Percentiles rank a stretch among this genome's conserved stretches.
Conservation (phyloP, 371 early-diverging fungal genomes). For the Coemansia sp. region DNA sequence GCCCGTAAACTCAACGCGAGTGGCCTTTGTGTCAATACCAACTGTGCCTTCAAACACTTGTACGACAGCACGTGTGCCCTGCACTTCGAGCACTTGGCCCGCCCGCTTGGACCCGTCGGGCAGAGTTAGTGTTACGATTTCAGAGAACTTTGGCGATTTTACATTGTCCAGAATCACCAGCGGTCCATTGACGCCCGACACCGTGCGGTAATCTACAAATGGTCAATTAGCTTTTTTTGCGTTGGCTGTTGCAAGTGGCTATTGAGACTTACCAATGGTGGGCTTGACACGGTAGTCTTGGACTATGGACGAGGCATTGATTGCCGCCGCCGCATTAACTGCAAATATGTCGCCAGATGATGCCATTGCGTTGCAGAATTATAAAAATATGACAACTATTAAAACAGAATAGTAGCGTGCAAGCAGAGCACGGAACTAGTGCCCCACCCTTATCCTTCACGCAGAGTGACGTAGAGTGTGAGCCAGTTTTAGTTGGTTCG, state of each 20-base stretch:
- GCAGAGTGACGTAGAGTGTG: no score
- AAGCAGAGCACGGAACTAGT: no score
- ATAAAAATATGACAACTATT: not conserved
- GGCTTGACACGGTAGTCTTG: slow-evolving; percentile 50
- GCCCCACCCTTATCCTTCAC: no score
- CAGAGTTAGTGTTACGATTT: slow-evolving; percentile 98
- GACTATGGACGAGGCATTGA: slow-evolving; percentile 46
- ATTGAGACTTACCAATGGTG: slow-evolving; percentile 30
- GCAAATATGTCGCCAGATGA: slow-evolving; percentile 44
- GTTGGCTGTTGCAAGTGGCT: not conserved
- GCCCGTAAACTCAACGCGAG: slow-evolving; percentile 97
- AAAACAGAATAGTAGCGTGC: not conserved
- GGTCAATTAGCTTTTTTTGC: not conserved
- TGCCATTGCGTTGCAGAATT: not conserved
- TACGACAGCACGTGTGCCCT: slow-evolving; percentile 97
- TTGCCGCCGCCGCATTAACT: slow-evolving; percentile 45
- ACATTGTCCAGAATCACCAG: slow-evolving; percentile 99
- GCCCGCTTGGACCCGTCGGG: slow-evolving; percentile 96
- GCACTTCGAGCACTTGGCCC: slow-evolving; percentile 99
- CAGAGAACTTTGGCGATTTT: slow-evolving; percentile 97
- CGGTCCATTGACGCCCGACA: slow-evolving; percentile 99
- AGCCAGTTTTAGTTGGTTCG: no score
- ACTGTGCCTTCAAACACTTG: slow-evolving; percentile 99
- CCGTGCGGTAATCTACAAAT: slow-evolving; percentile 93
- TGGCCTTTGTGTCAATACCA: slow-evolving; percentile 98